Evolutionary conservation across 2,329 filamentous ascomycete genomes (phyloP).

Genomic region (Fusarium nurragi): DNA sequence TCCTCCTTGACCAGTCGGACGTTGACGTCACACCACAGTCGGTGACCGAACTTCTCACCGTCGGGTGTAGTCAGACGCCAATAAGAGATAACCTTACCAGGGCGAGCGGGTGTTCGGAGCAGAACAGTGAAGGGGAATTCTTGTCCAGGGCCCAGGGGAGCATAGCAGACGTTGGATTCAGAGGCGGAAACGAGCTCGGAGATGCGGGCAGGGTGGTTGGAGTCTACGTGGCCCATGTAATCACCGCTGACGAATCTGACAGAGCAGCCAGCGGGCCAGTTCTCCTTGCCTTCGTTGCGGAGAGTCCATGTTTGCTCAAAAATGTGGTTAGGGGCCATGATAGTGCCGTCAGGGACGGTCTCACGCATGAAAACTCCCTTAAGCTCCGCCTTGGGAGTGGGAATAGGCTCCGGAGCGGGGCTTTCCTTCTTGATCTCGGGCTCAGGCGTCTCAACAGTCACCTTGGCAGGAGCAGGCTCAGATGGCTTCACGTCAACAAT

Average conservation of each 20-base stretch:
- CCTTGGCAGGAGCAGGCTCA: constrained; percentile 48
- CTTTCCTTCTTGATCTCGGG: constrained; percentile 42
- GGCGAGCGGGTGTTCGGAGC: constrained; percentile 80
- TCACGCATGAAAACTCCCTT: constrained; percentile 78
- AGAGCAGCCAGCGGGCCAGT: constrained; percentile 90
- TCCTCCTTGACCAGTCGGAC: constrained; percentile 62
- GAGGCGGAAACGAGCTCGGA: constrained; percentile 79
- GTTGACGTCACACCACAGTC: constrained; percentile 92
- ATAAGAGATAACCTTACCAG: constrained; percentile 89
- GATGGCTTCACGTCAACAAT: constrained; percentile 76
- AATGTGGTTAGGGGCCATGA: constrained; percentile 72
- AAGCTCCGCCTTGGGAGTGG: constrained; percentile 49
- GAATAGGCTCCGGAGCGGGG: constrained; percentile 29
- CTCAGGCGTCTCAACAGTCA: constrained; percentile 9
- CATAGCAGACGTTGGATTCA: constrained; percentile 81
- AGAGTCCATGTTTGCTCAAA: constrained; percentile 95
- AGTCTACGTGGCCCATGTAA: constrained; percentile 93
- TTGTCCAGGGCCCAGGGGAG: constrained; percentile 76
- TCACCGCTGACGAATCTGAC: constrained; percentile 94
- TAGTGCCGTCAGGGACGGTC: constrained; percentile 79
- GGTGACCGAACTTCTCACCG: constrained; percentile 87
- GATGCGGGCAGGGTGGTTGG: constrained; percentile 79
- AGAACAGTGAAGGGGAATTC: constrained; percentile 83
- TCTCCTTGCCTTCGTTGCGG: constrained; percentile 78
- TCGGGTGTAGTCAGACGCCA: constrained; percentile 90